phyloP scores from a whole-genome alignment of 2,329 filamentous ascomycete genomes.

The Colletotrichum falcatum region DNA sequence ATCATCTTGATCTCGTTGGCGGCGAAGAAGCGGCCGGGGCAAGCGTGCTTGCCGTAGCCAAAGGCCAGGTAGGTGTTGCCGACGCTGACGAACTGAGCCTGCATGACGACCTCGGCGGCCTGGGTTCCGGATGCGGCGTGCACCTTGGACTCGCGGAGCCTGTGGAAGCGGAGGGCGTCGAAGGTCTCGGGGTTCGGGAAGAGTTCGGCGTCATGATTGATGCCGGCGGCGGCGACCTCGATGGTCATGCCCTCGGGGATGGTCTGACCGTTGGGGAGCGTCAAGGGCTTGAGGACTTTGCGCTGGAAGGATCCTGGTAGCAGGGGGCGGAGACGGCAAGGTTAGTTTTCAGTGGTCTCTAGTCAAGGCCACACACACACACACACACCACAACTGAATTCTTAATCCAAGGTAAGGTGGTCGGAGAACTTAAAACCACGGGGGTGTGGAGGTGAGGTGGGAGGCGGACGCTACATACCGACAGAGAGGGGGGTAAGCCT shows the following conservation, averaged over 20 bases:
- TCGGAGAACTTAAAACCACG: not conserved
- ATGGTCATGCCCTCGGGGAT: constrained; percentile 58
- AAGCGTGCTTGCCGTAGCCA: constrained; percentile 43
- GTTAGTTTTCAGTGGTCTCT: not conserved
- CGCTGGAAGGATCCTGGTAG: constrained; percentile 59
- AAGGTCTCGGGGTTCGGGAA: constrained; percentile 57
- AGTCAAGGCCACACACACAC: too few relatives aligned
- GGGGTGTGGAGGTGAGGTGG: too few relatives aligned
- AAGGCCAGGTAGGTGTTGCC: constrained; percentile 41
- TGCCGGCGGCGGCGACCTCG: constrained; percentile 53
- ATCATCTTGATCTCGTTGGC: constrained; percentile 44
- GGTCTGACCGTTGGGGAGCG: constrained; percentile 65
- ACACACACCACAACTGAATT: not conserved
- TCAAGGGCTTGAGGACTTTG: constrained; percentile 62
- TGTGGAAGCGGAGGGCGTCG: constrained; percentile 63
- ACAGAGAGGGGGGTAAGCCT: constrained; percentile 47
- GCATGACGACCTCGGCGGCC: constrained; percentile 42
- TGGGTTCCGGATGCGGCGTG: constrained; percentile 22
- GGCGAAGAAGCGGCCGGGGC: constrained; percentile 40
- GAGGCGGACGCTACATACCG: not conserved
- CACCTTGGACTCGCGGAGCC: constrained; percentile 50
- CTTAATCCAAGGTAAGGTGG: not conserved
- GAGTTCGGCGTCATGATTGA: constrained; percentile 52
- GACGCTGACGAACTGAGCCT: constrained; percentile 57
- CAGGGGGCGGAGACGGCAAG: not conserved